These are phyloP conservation scores for Pseudomonodictys pantanalensis DNA, from an alignment of 495 filamentous ascomycete genomes.

Conservation along the genomic window DNA sequence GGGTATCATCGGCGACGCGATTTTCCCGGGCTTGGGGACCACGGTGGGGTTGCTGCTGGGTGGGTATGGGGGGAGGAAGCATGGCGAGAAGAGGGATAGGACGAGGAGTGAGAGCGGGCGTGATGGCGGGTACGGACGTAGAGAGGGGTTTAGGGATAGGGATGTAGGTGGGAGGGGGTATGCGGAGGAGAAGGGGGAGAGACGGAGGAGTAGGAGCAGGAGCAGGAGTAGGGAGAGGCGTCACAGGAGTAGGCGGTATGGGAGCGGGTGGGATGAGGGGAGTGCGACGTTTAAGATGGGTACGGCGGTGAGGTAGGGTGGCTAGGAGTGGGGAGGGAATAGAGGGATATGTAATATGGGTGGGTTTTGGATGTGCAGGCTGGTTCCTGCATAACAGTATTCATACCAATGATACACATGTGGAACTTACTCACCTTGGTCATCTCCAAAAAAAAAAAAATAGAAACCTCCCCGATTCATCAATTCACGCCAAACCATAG, in stretches of 20 bases:
- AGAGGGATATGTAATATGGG: too few species aligned
- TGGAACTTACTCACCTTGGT: too few species aligned
- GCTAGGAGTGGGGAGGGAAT: too few species aligned
- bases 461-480: too few species aligned
- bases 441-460: too few species aligned
- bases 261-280: conserved; percentile 17
- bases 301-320: conserved; percentile 12
- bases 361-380: too few species aligned
- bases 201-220: not conserved
- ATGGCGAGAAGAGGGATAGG: conserved; percentile 33
- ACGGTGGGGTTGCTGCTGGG: conserved; percentile 38
- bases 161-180: not conserved
- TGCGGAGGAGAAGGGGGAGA: not conserved
- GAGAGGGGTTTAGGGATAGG: not conserved
- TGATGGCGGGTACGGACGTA: not conserved
- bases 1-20: conserved; percentile 38
- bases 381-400: too few species aligned
- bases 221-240: not conserved
- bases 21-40: conserved; percentile 42
- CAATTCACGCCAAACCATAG: too few species aligned
- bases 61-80: conserved; percentile 37
- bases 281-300: conserved; percentile 20
- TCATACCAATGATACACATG: too few species aligned
- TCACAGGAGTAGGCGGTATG: not conserved
- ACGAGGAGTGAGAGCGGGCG: conserved; percentile 6